These are phyloP conservation scores for Mycena galopus DNA, from an alignment of 768 basidiomycete species.

Conservation along the genomic window DNA sequence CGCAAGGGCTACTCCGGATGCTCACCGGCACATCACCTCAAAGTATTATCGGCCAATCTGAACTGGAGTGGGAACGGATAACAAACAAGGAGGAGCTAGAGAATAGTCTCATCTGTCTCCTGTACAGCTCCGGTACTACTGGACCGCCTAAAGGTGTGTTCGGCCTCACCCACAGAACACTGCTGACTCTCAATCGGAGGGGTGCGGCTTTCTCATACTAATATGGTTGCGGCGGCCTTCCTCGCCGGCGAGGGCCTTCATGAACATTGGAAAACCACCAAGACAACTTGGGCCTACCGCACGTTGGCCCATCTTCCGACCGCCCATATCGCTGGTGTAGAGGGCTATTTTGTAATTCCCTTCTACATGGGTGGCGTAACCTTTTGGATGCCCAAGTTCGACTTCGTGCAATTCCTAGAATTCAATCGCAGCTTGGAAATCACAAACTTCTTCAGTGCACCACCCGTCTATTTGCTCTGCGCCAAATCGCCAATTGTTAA, in stretches of 20 bases:
- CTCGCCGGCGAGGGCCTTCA: constrained; percentile 1
- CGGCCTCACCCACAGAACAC: neutral
- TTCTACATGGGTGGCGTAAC: constrained; percentile 22
- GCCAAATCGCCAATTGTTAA: constrained; percentile 29
- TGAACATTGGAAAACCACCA: constrained; percentile 9
- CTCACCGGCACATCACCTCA: constrained; percentile 15
- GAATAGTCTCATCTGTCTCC: constrained; percentile 27
- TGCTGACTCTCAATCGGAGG: constrained; percentile 9
- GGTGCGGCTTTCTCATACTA: constrained; percentile 31
- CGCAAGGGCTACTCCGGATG: constrained; percentile 18
- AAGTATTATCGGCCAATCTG: constrained; percentile 22
- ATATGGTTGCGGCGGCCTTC: constrained; percentile 8
- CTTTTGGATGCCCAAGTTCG: constrained; percentile 33
- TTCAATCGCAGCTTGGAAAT: constrained; percentile 22
- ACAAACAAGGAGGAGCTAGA: constrained; percentile 25
- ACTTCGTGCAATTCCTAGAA: constrained; percentile 27
- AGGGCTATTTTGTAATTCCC: constrained; percentile 28
- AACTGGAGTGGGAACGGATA: constrained; percentile 30
- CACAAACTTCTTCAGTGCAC: constrained; percentile 26
- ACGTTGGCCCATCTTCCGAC: constrained; percentile 31
- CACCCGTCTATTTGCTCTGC: constrained; percentile 28
- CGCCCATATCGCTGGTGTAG: constrained; percentile 28
- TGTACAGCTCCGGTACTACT: constrained; percentile 31
- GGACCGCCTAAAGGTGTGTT: constrained; percentile 30
- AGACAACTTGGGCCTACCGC: constrained; percentile 22